These are phyloP conservation scores for Leersia perrieri DNA, from an alignment of 176 grass and related monocot genomes.

Conservation along the genomic window DNA sequence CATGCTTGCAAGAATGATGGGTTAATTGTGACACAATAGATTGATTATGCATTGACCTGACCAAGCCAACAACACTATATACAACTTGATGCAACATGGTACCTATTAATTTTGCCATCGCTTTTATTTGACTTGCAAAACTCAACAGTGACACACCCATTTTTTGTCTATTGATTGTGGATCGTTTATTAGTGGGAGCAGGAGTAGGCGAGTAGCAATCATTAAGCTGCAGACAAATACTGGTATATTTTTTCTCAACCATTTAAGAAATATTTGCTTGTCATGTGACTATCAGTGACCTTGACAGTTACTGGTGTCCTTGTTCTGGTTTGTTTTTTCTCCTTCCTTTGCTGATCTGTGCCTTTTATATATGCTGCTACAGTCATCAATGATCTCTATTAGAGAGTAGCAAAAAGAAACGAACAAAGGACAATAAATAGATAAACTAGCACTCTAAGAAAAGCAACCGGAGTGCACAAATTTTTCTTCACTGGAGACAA, in stretches of 20 bases:
- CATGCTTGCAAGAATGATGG: background rate
- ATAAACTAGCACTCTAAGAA: constrained; percentile 35
- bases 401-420: background rate
- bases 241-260: constrained; percentile 7
- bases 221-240: constrained; percentile 23
- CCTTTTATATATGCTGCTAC: background rate
- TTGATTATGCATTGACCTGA: background rate
- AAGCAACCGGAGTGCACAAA: constrained; percentile 39
- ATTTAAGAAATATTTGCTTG: constrained; percentile 20
- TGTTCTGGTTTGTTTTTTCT: constrained; percentile 17
- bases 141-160: background rate
- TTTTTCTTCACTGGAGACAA: constrained; percentile 54
- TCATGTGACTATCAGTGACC: constrained; percentile 37
- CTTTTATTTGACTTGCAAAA: background rate
- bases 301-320: constrained; percentile 42
- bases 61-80: background rate
- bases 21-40: background rate
- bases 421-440: background rate
- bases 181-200: constrained; percentile 10
- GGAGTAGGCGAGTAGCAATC: constrained; percentile 32
- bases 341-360: background rate
- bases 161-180: background rate
- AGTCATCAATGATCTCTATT: constrained; percentile 14
- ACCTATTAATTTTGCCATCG: background rate
- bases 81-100: background rate